Evolutionary conservation across 805 yeast species (phyloP).

Genomic region (Candida vaughaniae): DNA sequence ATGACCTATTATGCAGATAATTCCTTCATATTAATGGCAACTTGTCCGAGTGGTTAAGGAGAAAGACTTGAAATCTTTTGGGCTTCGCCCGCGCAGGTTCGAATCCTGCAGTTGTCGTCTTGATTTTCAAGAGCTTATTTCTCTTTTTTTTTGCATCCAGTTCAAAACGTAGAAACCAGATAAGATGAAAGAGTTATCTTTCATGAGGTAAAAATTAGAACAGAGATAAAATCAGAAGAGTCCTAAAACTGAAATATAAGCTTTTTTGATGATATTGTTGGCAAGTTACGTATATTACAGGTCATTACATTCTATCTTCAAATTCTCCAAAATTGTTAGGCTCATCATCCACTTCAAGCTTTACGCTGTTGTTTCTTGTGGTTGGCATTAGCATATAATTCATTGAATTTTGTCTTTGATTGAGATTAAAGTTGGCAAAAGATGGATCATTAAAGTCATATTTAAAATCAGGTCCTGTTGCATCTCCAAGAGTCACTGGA

Average conservation of each 20-base stretch:
- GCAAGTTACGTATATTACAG: no score
- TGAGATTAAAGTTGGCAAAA: slow-evolving; percentile 8
- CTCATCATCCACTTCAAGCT: slow-evolving; percentile 7
- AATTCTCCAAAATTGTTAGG: slow-evolving; percentile 13
- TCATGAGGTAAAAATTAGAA: no score
- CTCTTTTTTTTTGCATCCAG: no score
- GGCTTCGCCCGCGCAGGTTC: slow-evolving; percentile 53
- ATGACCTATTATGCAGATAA: no score
- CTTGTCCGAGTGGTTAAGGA: slow-evolving; percentile 51
- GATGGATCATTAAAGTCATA: slow-evolving; percentile 10
- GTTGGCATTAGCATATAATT: slow-evolving; percentile 9
- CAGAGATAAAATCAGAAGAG: no score
- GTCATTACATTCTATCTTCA: slow-evolving; percentile 11
- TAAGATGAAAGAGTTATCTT: no score
- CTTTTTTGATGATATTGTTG: no score
- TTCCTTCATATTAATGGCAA: no score
- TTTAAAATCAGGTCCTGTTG: slow-evolving; percentile 2
- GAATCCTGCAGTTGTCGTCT: slow-evolving; percentile 49
- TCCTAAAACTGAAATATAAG: no score
- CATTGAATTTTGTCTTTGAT: slow-evolving; percentile 9
- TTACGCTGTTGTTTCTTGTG: slow-evolving; percentile 7
- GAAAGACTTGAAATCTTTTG: slow-evolving; percentile 50
- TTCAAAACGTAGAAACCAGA: no score
- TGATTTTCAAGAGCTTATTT: slow-evolving; percentile 21
- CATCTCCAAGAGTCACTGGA: neutral